Evolutionary conservation across 805 yeast genomes (phyloP), one percentile per base, ranked within the genome.

Genomic region (Candida krabiensis): DNA sequence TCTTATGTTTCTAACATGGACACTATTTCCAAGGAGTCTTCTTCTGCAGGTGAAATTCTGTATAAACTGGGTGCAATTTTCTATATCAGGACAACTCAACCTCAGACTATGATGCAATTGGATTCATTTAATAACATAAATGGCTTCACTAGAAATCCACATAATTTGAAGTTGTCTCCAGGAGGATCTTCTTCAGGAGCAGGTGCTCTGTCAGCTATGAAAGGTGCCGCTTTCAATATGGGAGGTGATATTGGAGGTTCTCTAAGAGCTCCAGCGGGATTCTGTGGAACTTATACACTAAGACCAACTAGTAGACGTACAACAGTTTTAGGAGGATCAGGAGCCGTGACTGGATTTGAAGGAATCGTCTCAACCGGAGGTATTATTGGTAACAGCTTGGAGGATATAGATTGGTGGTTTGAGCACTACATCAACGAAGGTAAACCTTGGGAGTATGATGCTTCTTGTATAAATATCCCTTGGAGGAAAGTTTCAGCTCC

Each of bases 141-240:
- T 12, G 42, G 38, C 3, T 19, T 33, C 17, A 38, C 42, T 9
- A 38, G 21, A 33, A 38, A 38, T 19, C 42, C 42, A 12, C 22
- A 23, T 17, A 33, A 34, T 21, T 43, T 53, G 60, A 44, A 60
- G 71, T 35, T 61, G 64, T 25, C 66, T 75, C 44, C 77, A 4
- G 84, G 84, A 40, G 85, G 85, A 7, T 74, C 81, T 1, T 74
- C 82, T 3, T 77, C 80, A 16, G 84, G 84, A 34, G 84, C 78
- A 52, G 80, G 82, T 37, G 77, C 81, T 2, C 53, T 76, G 37
- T 69, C 75, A 24, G 77, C 73, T 1, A 65, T 75, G 57, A 73
- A 70, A 34, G 83, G 77, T 4, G 71, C 81, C n/a, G 71, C 73
- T 2, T 46, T 79, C 30, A 85, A 82, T 11, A 61, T 77, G 35